These are phyloP conservation scores for Mucor irregularis DNA, from an alignment of 371 early-diverging fungal genomes.

Conservation along the genomic window DNA sequence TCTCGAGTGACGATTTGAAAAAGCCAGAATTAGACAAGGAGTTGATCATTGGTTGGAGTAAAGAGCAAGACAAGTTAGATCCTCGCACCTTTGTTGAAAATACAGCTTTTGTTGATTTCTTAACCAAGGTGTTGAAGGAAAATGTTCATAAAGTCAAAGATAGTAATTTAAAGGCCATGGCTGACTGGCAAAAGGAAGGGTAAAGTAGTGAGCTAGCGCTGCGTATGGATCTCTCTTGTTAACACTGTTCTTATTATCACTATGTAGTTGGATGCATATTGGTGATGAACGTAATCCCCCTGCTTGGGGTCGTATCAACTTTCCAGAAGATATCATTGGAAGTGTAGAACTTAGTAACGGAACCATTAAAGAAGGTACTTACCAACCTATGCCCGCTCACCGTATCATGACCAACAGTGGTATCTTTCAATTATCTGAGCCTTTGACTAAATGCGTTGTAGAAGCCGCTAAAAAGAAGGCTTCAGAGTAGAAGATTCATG, in stretches of 20 bases:
- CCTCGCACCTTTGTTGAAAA: conserved; percentile 47
- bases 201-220: too few species aligned
- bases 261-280: conserved; percentile 53
- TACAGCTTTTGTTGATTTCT: conserved; percentile 35
- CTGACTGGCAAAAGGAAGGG: conserved; percentile 59
- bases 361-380: conserved; percentile 53
- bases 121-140: conserved; percentile 38
- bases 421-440: conserved; percentile 66
- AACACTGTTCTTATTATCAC: too few species aligned
- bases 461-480: conserved; percentile 25
- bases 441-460: conserved; percentile 31
- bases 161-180: conserved; percentile 43
- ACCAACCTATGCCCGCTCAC: conserved; percentile 81
- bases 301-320: conserved; percentile 73
- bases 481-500: too few species aligned
- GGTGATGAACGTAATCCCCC: conserved; percentile 65
- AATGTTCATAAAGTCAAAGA: conserved; percentile 46
- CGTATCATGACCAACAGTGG: conserved; percentile 72
- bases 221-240: too few species aligned
- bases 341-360: conserved; percentile 62
- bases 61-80: conserved; percentile 23
- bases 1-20: conserved; percentile 8
- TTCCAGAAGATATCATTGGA: conserved; percentile 84
- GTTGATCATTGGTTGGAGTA: conserved; percentile 45
- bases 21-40: conserved; percentile 15